phyloP scores from a whole-genome alignment of 208 protist species.

The Giardia muris region DNA sequence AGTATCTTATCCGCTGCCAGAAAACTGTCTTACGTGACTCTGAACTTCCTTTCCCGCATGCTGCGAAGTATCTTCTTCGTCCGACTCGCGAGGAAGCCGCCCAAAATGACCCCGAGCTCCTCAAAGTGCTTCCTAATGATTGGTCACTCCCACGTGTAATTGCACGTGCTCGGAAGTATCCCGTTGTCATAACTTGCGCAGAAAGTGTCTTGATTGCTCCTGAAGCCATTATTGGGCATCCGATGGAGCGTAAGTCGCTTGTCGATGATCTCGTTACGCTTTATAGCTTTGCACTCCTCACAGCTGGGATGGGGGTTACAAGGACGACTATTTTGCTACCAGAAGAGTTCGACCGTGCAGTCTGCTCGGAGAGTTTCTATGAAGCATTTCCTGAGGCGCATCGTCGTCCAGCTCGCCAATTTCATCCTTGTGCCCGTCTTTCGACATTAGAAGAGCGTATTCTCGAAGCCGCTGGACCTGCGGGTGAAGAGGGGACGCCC shows the following conservation, averaged over 20 bases:
- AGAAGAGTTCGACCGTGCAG: background rate
- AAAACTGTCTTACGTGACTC: background rate
- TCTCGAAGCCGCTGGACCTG: background rate
- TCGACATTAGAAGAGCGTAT: background rate
- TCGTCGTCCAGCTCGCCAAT: background rate
- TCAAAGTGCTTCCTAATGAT: background rate
- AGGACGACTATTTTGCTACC: background rate
- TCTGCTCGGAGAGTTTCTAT: background rate
- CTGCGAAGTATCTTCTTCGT: background rate
- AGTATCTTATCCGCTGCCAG: background rate
- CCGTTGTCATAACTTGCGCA: background rate
- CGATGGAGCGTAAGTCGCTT: background rate
- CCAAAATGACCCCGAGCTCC: background rate
- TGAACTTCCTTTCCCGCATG: background rate
- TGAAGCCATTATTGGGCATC: background rate
- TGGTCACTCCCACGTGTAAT: background rate
- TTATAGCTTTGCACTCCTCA: background rate
- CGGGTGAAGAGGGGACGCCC: background rate
- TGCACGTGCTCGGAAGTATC: background rate
- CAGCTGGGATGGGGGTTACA: background rate
- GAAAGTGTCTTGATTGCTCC: background rate
- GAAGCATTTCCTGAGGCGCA: background rate
- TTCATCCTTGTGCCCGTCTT: background rate
- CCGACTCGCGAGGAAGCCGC: background rate
- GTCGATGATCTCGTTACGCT: background rate